Evolutionary conservation across 805 yeast species (phyloP), one percentile per base, ranked within the genome.

Genomic region (Candida anglica): DNA sequence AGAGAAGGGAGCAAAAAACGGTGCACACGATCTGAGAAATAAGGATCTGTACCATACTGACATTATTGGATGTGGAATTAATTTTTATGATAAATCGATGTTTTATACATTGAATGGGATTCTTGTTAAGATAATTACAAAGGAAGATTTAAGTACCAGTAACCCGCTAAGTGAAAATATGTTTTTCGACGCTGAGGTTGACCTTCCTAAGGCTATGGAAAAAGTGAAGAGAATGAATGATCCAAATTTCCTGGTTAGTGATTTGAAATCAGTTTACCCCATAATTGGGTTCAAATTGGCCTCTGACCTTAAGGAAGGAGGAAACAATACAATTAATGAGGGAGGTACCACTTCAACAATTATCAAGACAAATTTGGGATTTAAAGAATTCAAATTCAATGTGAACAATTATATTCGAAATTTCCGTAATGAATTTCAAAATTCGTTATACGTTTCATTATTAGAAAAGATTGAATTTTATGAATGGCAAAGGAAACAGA

Each of bases 81-180:
- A 88, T 60, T 82, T 75, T 46, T 63, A 72, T 11, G 75, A 73
- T 26, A 71, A 75, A 27, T 60, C 78, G 0, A 69, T 86, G 2
- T 89, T 88, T 47, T 76, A 77, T 43, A 88, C 96, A 0, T 81
- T 84, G 52, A 88, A 89, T 57, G 97, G 96, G 2, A 69, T 84
- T 3, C 42, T 59, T 23, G 56, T 57, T 7, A 50, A 43, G 22
- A 45, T 44, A 3, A 52, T 62, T 6, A 29, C 43, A 4, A 48
- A 52, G 28, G 56, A 48, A 14, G 60, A 54, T 19, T 44, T 61
- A 21, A 30, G 28, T 6, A 41, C 58, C 3, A 43, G 40, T 4
- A 50, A 43, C 26, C 43, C 50, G 5, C 32, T 44, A 15, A 40
- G 27, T 18, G 53, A 54, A 18, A 50, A 50, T 31, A 34, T 56